Percentiles rank a stretch among this genome's conserved stretches.
Conservation (phyloP, 1,284 basidiomycete species). For the Chalciporus sp. region DNA sequence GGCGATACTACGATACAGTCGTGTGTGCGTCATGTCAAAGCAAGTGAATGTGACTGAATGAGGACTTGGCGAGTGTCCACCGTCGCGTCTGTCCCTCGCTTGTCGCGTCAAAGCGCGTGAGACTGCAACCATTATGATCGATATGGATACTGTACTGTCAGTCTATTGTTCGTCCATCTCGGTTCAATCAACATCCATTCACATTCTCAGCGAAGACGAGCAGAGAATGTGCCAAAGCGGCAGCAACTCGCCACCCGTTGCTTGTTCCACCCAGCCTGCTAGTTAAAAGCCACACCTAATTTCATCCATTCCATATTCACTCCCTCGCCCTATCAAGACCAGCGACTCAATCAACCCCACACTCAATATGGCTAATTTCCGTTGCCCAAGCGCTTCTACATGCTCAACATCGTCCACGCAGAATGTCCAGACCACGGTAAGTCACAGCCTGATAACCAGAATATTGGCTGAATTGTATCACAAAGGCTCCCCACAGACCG, state of each 20-base stretch:
- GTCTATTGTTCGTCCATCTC: conserved; percentile 26
- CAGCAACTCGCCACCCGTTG: not conserved
- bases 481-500: conserved; percentile 8
- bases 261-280: not conserved
- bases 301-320: not conserved
- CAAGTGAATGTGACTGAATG: not conserved
- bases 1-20: conserved; percentile 46
- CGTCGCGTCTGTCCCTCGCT: not conserved
- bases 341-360: not conserved
- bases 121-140: conserved; percentile 1
- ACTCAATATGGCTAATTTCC: conserved; percentile 19
- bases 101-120: conserved; percentile 20
- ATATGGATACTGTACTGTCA: not conserved
- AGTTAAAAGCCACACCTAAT: conserved; percentile 22
- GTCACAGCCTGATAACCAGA: not conserved
- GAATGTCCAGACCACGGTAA: conserved; percentile 10
- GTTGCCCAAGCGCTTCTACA: conserved; percentile 23
- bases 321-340: not conserved
- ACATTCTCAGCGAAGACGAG: no score
- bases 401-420: conserved; percentile 4
- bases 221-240: conserved; percentile 28
- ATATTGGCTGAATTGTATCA: not conserved
- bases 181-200: conserved; percentile 4
- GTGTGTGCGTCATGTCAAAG: conserved; percentile 32
- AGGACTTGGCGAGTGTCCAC: no score